Evolutionary conservation across 2,329 filamentous ascomycete species (phyloP).

Genomic region (Diaporthe helianthi): DNA sequence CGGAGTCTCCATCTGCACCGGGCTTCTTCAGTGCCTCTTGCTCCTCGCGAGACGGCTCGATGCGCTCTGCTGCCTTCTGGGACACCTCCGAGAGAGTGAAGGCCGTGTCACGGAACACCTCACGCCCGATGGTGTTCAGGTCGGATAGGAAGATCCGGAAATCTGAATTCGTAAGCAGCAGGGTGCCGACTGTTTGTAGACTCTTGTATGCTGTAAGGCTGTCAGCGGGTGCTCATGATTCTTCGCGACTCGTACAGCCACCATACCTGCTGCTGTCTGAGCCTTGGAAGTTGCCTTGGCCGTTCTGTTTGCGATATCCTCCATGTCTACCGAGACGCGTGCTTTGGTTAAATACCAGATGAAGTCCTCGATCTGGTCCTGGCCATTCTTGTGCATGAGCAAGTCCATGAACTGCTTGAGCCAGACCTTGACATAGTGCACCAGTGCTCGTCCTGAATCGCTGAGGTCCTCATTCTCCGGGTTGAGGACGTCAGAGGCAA

Average conservation of each 20-base stretch:
- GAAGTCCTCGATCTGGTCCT: conserved; percentile 90
- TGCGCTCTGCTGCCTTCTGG: conserved; percentile 73
- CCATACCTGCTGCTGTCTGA: conserved; percentile 72
- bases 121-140: conserved; percentile 76
- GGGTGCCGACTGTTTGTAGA: conserved; percentile 79
- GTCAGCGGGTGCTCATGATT: conserved; percentile 36
- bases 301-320: conserved; percentile 67
- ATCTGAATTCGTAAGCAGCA: conserved; percentile 89
- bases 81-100: conserved; percentile 80
- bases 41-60: conserved; percentile 73
- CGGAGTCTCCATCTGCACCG: conserved; percentile 54
- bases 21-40: conserved; percentile 60
- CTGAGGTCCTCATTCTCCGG: conserved; percentile 78
- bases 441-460: conserved; percentile 75
- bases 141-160: conserved; percentile 88
- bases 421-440: conserved; percentile 76
- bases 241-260: not conserved
- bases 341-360: conserved; percentile 84
- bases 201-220: conserved; percentile 73
- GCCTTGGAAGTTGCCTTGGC: conserved; percentile 70
- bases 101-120: conserved; percentile 88
- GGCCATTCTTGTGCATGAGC: conserved; percentile 79
- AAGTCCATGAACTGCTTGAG: conserved; percentile 83
- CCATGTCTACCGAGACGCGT: conserved; percentile 71
- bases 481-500: conserved; percentile 81